Evolutionary conservation across 805 yeast species (phyloP).

Genomic region (Saturnispora kantuleensis): DNA sequence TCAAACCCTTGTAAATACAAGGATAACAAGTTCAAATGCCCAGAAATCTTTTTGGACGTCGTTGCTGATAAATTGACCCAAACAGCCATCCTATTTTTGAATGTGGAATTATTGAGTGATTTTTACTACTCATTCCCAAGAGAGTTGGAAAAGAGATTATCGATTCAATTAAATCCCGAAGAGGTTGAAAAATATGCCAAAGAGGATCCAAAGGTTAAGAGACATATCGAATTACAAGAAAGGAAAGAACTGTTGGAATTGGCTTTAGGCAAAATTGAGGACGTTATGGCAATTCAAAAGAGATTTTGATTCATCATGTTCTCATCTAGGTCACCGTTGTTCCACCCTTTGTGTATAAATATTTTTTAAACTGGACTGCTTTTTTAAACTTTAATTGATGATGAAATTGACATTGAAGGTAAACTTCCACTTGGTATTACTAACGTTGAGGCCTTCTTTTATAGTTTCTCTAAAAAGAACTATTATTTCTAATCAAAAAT

Average conservation of each 20-base stretch:
- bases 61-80: constrained; percentile 87
- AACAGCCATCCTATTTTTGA: constrained; percentile 85
- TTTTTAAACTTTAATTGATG: neutral
- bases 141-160: constrained; percentile 72
- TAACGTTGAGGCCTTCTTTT: too few species aligned
- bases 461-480: neutral
- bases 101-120: constrained; percentile 89
- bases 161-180: constrained; percentile 52
- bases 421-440: too few species aligned
- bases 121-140: constrained; percentile 95
- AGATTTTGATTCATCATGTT: constrained; percentile 11
- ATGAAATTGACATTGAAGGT: neutral
- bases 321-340: neutral
- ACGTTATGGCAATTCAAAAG: constrained; percentile 60
- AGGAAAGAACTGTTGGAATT: constrained; percentile 80
- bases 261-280: constrained; percentile 78
- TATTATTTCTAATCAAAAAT: too few species aligned
- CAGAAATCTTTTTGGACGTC: constrained; percentile 87
- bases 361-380: too few species aligned
- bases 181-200: constrained; percentile 86
- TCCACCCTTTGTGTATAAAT: neutral
- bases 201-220: constrained; percentile 84
- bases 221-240: constrained; percentile 89
- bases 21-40: constrained; percentile 82
- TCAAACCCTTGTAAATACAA: constrained; percentile 68